Conservation (phyloP, 148 eudicot species). For the Amaranthus cruentus region DNA sequence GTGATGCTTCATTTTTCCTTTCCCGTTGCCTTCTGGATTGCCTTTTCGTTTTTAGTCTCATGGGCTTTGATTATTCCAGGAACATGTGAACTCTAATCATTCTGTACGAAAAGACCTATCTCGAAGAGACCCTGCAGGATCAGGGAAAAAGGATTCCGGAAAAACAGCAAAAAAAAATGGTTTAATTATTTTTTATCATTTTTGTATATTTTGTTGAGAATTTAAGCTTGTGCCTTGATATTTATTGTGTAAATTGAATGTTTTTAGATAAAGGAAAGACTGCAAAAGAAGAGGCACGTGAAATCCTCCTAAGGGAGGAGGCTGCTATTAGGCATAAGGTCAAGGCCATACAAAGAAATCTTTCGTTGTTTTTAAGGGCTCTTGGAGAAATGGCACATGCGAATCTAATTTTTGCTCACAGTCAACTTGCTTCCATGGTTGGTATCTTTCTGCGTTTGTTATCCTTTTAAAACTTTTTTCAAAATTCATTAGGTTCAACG, state of each 20-base stretch:
- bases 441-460: slow-evolving; percentile 24
- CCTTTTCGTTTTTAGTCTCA: neutral
- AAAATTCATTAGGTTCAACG: neutral
- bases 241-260: slow-evolving; percentile 8
- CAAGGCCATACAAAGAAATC: slow-evolving; percentile 56
- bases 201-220: neutral
- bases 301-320: slow-evolving; percentile 78
- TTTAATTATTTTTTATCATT: slow-evolving; percentile 10
- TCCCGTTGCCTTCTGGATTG: neutral
- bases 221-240: slow-evolving; percentile 11
- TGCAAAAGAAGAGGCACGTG: slow-evolving; percentile 98
- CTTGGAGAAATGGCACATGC: slow-evolving; percentile 85
- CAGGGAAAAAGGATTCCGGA: slow-evolving; percentile 61
- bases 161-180: slow-evolving; percentile 69
- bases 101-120: slow-evolving; percentile 49
- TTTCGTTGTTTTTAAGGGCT: slow-evolving; percentile 65
- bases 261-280: slow-evolving; percentile 80
- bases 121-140: slow-evolving; percentile 42
- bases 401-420: slow-evolving; percentile 88
- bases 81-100: slow-evolving; percentile 47
- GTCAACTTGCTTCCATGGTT: slow-evolving; percentile 92
- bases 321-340: slow-evolving; percentile 61
- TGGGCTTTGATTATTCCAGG: slow-evolving; percentile 38
- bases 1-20: slow-evolving; percentile 29
- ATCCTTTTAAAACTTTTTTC: neutral